Percentiles rank a stretch among this genome's conserved stretches.
Conservation (phyloP, 192 early-diverging fungal species). For the Funneliformis mosseae region DNA sequence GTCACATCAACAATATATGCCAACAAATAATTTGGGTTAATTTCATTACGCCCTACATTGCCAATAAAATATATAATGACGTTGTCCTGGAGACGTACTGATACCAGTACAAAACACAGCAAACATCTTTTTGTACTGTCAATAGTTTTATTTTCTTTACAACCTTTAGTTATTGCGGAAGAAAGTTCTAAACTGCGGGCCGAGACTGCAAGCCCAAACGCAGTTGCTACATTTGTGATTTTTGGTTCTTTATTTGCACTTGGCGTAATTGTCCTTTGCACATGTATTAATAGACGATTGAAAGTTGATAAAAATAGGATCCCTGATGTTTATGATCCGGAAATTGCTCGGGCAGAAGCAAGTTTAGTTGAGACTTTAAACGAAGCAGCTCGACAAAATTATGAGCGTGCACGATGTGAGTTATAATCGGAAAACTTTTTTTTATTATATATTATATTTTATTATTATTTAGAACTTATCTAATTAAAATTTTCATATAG, state of each 20-base stretch:
- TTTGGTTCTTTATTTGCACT: not conserved
- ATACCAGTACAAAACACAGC: not conserved
- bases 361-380: constrained; percentile 39
- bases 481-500: constrained; percentile 35
- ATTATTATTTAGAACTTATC: not conserved
- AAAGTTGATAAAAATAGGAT: constrained; percentile 28
- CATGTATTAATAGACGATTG: constrained; percentile 15
- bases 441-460: not conserved
- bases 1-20: too few relatives aligned
- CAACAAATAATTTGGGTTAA: too few relatives aligned
- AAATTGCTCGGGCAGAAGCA: constrained; percentile 37
- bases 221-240: constrained; percentile 10
- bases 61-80: not conserved
- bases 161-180: not conserved
- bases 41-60: too few relatives aligned
- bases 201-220: not conserved
- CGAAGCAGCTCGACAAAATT: constrained; percentile 50
- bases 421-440: not conserved
- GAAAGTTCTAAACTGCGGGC: not conserved
- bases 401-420: constrained; percentile 49
- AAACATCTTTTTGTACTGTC: not conserved
- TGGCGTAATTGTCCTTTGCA: constrained; percentile 14
- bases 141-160: not conserved
- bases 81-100: not conserved
- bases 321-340: constrained; percentile 43